These are phyloP conservation scores for Phaffia rhodozyma DNA, from an alignment of 1,284 basidiomycete species.

Conservation along the genomic window DNA sequence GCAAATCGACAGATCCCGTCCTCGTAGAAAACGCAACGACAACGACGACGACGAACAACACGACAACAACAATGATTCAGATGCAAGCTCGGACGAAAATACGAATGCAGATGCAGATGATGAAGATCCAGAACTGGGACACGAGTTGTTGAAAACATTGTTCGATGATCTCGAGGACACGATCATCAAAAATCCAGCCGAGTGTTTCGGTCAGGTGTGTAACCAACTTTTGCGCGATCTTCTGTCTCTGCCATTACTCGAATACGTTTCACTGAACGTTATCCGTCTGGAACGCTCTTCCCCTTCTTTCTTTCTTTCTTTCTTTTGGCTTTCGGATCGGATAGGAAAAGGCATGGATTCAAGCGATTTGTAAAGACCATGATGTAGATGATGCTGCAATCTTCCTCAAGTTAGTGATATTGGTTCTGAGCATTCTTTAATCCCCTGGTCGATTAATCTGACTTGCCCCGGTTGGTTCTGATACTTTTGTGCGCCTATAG, in stretches of 20 bases:
- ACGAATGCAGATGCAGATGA: too few species aligned
- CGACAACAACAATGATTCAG: not conserved
- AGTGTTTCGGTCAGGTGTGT: conserved; percentile 6
- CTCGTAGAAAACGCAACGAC: not conserved
- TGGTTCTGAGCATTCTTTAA: too few species aligned
- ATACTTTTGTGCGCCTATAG: not conserved
- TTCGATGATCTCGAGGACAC: not conserved
- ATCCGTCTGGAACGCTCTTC: not conserved
- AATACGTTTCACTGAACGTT: too few species aligned
- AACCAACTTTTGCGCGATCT: too few species aligned
- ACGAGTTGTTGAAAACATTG: too few species aligned
- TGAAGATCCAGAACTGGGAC: too few species aligned
- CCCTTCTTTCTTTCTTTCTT: not conserved
- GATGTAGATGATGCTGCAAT: not conserved
- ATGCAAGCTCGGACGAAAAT: not conserved
- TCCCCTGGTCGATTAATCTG: not conserved
- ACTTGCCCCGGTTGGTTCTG: not conserved
- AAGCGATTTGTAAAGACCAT: conserved; percentile 5
- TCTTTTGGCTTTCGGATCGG: not conserved
- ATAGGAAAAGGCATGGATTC: conserved; percentile 12
- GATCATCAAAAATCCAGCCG: conserved; percentile 4
- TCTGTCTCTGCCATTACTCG: not conserved
- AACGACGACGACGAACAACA: not conserved
- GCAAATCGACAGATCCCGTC: not conserved
- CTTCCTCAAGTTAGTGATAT: not conserved